phyloP scores from a whole-genome alignment of 1,284 basidiomycete species.

The Apiotrichum mycotoxinovorans region DNA sequence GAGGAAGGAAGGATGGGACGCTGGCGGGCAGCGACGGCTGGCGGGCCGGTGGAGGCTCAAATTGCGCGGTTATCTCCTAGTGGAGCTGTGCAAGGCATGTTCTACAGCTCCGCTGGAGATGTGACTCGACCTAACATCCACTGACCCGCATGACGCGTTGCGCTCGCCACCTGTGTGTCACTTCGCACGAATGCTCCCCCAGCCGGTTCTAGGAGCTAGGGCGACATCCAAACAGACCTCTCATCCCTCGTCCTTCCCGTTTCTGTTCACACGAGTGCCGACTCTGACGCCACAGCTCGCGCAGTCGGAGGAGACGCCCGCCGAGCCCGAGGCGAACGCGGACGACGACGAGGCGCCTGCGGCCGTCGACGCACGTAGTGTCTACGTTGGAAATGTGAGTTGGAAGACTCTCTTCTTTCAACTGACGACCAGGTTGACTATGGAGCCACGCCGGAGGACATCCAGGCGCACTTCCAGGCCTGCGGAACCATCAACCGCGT shows the following conservation, averaged over 20 bases:
- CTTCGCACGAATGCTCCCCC: too few species aligned
- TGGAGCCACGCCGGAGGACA: slow-evolving; percentile 94
- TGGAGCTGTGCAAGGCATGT: too few species aligned
- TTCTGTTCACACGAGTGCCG: neutral
- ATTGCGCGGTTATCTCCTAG: too few species aligned
- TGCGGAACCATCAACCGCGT: slow-evolving; percentile 98
- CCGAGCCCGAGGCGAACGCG: slow-evolving; percentile 58
- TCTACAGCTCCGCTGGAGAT: too few species aligned
- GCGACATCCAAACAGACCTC: neutral
- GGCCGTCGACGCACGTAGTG: slow-evolving; percentile 77
- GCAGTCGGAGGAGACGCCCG: slow-evolving; percentile 13
- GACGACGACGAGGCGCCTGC: slow-evolving; percentile 55
- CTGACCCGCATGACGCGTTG: too few species aligned
- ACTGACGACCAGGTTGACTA: slow-evolving; percentile 79
- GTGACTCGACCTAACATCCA: too few species aligned
- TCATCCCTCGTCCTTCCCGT: neutral
- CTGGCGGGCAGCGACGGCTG: neutral
- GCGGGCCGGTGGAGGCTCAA: neutral
- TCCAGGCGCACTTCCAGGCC: slow-evolving; percentile 94
- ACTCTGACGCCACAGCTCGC: slow-evolving; percentile 11
- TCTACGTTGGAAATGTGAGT: slow-evolving; percentile 96
- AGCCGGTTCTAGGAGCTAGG: neutral
- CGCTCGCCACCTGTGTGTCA: too few species aligned
- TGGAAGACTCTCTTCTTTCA: neutral
- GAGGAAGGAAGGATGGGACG: neutral